phyloP scores from a whole-genome alignment of 2,329 filamentous ascomycete genomes.

The Mycosphaerelloides madeirae region DNA sequence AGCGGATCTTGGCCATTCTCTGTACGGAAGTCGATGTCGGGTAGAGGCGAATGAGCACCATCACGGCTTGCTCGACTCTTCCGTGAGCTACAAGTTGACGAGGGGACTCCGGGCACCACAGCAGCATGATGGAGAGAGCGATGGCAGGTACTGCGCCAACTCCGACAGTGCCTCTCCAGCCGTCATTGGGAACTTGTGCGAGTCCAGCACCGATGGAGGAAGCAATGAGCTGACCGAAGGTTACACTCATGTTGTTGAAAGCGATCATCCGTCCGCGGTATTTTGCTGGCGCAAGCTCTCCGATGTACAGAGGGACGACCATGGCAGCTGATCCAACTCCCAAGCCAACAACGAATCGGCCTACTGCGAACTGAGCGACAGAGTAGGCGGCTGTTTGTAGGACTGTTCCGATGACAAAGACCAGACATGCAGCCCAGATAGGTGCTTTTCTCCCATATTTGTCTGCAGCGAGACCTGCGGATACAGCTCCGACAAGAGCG shows the following conservation, averaged over 20 bases:
- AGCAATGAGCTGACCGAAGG: slow-evolving; percentile 30
- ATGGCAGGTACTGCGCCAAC: slow-evolving; percentile 46
- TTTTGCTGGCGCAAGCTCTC: slow-evolving; percentile 48
- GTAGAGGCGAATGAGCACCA: slow-evolving; percentile 39
- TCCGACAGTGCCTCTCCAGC: slow-evolving; percentile 51
- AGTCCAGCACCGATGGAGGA: slow-evolving; percentile 31
- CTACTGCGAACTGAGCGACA: slow-evolving; percentile 42
- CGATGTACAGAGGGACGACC: slow-evolving; percentile 44
- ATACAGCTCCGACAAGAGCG: slow-evolving; percentile 42
- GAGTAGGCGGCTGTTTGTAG: slow-evolving; percentile 26
- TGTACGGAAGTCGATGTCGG: slow-evolving; percentile 41
- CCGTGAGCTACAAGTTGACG: slow-evolving; percentile 45
- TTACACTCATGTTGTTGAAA: slow-evolving; percentile 27
- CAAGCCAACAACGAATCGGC: slow-evolving; percentile 46
- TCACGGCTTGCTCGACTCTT: slow-evolving; percentile 38
- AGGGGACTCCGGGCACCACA: slow-evolving; percentile 48
- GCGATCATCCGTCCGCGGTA: slow-evolving; percentile 48
- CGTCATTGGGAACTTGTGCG: slow-evolving; percentile 34
- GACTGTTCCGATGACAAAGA: slow-evolving; percentile 38
- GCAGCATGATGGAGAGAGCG: slow-evolving; percentile 41
- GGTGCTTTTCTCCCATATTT: slow-evolving; percentile 38
- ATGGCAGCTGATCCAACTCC: slow-evolving; percentile 48
- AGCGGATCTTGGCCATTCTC: slow-evolving; percentile 42
- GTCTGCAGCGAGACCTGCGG: slow-evolving; percentile 32
- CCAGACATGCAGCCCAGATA: slow-evolving; percentile 39